Percentiles rank a stretch among this genome's conserved stretches.
phyloP scores from a whole-genome alignment of 108 stramenopile genomes.

The Cyclotella sp. region DNA sequence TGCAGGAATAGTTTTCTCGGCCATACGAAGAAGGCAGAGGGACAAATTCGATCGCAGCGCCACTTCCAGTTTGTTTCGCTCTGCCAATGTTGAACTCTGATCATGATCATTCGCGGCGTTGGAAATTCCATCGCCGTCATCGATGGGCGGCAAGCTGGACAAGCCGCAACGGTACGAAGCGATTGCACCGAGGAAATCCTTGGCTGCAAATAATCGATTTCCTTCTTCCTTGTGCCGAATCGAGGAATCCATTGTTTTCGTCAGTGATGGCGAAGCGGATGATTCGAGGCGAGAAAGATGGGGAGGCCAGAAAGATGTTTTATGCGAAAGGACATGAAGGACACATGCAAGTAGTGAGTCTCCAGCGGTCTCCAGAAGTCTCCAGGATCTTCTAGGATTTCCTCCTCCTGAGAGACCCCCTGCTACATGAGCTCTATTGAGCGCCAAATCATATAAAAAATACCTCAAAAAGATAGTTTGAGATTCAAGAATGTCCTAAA shows the following conservation, averaged over 20 bases:
- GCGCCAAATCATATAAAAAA: too few species aligned
- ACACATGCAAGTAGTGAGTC: too few species aligned
- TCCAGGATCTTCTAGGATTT: too few species aligned
- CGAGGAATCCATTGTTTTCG: background rate
- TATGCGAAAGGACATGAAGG: too few species aligned
- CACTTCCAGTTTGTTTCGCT: conserved; percentile 15
- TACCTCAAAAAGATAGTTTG: too few species aligned
- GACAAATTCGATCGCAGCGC: conserved; percentile 43
- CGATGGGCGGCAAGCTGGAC: background rate
- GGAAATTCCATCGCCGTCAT: background rate
- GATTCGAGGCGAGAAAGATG: too few species aligned
- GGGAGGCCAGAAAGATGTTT: too few species aligned
- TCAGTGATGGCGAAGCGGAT: too few species aligned
- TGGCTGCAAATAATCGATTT: conserved; percentile 10
- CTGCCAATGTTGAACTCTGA: background rate
- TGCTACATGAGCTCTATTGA: too few species aligned
- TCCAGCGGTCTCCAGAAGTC: too few species aligned
- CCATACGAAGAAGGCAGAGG: conserved; percentile 20
- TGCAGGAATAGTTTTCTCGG: background rate
- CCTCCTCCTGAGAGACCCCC: too few species aligned
- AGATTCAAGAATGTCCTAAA: too few species aligned
- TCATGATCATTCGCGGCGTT: background rate
- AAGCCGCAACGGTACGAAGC: conserved; percentile 11
- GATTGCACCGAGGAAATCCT: conserved; percentile 13
- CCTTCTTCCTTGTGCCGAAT: conserved; percentile 31